Conservation (phyloP, 805 yeast species). For the Candida broadrunensis region DNA sequence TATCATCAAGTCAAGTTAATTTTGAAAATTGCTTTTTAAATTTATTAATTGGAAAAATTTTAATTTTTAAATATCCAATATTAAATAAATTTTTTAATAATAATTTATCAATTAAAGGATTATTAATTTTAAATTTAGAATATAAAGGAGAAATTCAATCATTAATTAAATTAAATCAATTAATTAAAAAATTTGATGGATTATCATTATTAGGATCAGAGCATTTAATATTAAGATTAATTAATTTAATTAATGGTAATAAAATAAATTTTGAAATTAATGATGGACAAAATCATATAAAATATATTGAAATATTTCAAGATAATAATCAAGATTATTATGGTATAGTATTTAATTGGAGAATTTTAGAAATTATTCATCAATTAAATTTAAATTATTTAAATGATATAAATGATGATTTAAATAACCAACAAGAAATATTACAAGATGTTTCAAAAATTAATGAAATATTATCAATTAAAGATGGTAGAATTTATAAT, state of each 20-base stretch:
- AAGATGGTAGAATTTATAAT: constrained; percentile 9
- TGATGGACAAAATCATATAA: constrained; percentile 26
- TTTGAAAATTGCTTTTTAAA: constrained; percentile 34
- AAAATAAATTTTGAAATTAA: constrained; percentile 23
- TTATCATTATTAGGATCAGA: constrained; percentile 25
- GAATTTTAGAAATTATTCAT: constrained; percentile 32
- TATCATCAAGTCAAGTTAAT: constrained; percentile 24
- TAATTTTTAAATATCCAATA: constrained; percentile 18
- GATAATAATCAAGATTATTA: constrained; percentile 20
- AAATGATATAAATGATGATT: constrained; percentile 9
- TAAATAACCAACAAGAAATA: constrained; percentile 8
- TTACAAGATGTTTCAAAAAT: constrained; percentile 10
- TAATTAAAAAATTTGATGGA: constrained; percentile 32
- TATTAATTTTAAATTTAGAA: constrained; percentile 26
- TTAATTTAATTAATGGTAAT: constrained; percentile 19
- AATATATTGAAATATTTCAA: constrained; percentile 27
- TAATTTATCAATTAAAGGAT: constrained; percentile 22
- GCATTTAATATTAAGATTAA: constrained; percentile 21
- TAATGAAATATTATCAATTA: constrained; percentile 5
- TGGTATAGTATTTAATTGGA: constrained; percentile 30
- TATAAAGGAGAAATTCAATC: constrained; percentile 23
- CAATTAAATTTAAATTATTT: constrained; percentile 30
- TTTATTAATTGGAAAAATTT: constrained; percentile 24
- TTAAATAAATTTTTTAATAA: constrained; percentile 16
- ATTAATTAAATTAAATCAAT: constrained; percentile 17